phyloP scores from a whole-genome alignment of 2,329 filamentous ascomycete genomes.

The Botryotinia narcissicola region DNA sequence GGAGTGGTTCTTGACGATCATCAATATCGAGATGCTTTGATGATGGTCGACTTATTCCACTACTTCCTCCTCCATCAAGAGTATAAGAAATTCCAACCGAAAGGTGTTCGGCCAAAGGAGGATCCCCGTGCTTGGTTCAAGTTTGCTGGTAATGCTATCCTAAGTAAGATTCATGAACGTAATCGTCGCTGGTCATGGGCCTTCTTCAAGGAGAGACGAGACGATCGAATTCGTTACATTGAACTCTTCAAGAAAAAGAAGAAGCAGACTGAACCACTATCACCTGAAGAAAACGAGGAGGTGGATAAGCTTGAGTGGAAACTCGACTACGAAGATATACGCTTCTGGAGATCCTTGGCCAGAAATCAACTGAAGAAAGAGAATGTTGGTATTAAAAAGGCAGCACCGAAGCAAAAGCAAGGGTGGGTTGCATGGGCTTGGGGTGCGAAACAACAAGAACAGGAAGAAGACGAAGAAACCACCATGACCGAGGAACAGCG shows the following conservation, averaged over 20 bases:
- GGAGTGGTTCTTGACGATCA: conserved; percentile 96
- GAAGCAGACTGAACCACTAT: conserved; percentile 62
- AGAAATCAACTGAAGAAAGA: conserved; percentile 95
- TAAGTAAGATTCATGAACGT: conserved; percentile 90
- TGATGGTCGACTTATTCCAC: conserved; percentile 98
- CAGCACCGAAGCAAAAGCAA: conserved; percentile 61
- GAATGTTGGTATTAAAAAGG: conserved; percentile 82
- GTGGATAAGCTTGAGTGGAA: conserved; percentile 80
- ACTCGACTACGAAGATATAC: conserved; percentile 87
- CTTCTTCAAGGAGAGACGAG: conserved; percentile 88
- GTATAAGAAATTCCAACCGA: conserved; percentile 89
- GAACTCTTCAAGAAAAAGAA: conserved; percentile 94
- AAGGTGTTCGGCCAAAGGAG: conserved; percentile 75
- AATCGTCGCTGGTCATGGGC: conserved; percentile 95
- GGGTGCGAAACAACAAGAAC: conserved; percentile 66
- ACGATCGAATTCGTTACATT: conserved; percentile 86
- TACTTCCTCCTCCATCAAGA: conserved; percentile 98
- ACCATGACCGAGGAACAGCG: conserved; percentile 94
- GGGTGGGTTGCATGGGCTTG: conserved; percentile 92
- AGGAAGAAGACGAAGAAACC: conserved; percentile 69
- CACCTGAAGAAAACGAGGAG: conserved; percentile 67
- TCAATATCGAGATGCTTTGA: conserved; percentile 93
- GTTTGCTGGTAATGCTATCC: conserved; percentile 85
- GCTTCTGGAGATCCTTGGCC: conserved; percentile 94
- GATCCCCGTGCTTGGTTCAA: conserved; percentile 88